Evolutionary conservation across 108 stramenopile species (phyloP).

Genomic region (Licmophora abbreviata): DNA sequence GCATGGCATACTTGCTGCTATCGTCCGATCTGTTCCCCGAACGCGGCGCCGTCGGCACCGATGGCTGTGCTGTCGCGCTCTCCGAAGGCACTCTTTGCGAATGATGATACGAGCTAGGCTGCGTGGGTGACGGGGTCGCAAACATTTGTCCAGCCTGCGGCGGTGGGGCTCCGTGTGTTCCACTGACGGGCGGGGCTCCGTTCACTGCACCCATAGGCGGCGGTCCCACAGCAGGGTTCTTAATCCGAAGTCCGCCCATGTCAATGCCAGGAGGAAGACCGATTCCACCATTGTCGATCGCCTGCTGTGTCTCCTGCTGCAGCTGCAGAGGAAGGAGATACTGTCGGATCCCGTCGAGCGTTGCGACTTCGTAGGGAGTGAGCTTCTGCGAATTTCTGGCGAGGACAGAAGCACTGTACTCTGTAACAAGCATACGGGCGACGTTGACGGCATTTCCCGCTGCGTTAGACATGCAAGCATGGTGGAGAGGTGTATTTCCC

Average conservation of each 20-base stretch:
- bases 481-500: constrained; percentile 72
- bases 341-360: constrained; percentile 51
- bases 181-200: not conserved
- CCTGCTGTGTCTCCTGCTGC: constrained; percentile 68
- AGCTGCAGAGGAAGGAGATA: constrained; percentile 78
- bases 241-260: constrained; percentile 61
- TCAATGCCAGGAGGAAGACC: constrained; percentile 76
- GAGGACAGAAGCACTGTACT: constrained; percentile 41
- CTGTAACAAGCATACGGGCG: constrained; percentile 51
- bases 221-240: constrained; percentile 41
- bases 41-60: not conserved
- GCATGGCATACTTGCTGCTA: constrained; percentile 34
- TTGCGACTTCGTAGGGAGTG: constrained; percentile 80
- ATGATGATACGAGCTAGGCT: not conserved
- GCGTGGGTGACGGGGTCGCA: not conserved
- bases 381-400: constrained; percentile 48
- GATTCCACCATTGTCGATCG: constrained; percentile 67
- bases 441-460: constrained; percentile 20
- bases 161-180: not conserved
- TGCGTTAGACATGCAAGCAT: constrained; percentile 42
- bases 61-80: constrained; percentile 4
- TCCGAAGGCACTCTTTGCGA: too few relatives aligned
- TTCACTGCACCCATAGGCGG: constrained; percentile 33
- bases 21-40: constrained; percentile 4
- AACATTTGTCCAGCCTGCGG: not conserved